phyloP scores from a whole-genome alignment of 2,329 filamentous ascomycete genomes.

The Beauveria sp. region DNA sequence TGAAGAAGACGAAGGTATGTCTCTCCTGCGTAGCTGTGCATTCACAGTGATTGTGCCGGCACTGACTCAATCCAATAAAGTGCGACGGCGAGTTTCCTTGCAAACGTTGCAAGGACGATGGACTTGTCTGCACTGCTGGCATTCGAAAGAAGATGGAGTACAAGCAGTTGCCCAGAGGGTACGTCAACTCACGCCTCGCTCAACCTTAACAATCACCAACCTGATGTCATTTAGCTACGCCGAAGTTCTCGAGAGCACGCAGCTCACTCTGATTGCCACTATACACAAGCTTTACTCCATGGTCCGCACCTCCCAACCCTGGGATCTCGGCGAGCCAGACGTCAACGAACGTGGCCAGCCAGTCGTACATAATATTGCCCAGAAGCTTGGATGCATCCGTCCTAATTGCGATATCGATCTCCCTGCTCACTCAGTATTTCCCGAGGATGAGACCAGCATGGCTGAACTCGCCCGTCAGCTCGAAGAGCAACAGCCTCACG shows the following conservation, averaged over 20 bases:
- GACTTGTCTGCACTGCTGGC: slow-evolving; percentile 55
- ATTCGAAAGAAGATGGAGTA: slow-evolving; percentile 61
- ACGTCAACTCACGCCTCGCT: slow-evolving; percentile 19
- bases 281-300: slow-evolving; percentile 60
- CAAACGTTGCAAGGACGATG: slow-evolving; percentile 59
- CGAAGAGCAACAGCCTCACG: slow-evolving; percentile 37
- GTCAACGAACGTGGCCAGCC: slow-evolving; percentile 56
- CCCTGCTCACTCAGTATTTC: slow-evolving; percentile 50
- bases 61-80: slow-evolving; percentile 24
- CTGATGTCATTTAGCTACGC: slow-evolving; percentile 39
- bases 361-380: slow-evolving; percentile 57
- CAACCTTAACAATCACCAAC: not conserved
- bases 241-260: slow-evolving; percentile 57
- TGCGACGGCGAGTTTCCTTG: slow-evolving; percentile 60
- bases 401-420: slow-evolving; percentile 54
- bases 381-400: slow-evolving; percentile 56
- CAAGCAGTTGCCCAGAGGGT: slow-evolving; percentile 58
- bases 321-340: slow-evolving; percentile 56
- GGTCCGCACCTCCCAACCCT: slow-evolving; percentile 49
- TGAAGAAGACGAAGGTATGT: slow-evolving; percentile 62
- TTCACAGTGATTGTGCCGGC: too few species aligned
- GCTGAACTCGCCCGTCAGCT: slow-evolving; percentile 49
- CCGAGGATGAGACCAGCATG: slow-evolving; percentile 53
- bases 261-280: slow-evolving; percentile 56
- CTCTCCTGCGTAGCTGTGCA: not conserved